Percentiles rank a stretch among this genome's conserved stretches.
Conservation (phyloP, 352 stramenopile species). For the Pythium oligandrum region DNA sequence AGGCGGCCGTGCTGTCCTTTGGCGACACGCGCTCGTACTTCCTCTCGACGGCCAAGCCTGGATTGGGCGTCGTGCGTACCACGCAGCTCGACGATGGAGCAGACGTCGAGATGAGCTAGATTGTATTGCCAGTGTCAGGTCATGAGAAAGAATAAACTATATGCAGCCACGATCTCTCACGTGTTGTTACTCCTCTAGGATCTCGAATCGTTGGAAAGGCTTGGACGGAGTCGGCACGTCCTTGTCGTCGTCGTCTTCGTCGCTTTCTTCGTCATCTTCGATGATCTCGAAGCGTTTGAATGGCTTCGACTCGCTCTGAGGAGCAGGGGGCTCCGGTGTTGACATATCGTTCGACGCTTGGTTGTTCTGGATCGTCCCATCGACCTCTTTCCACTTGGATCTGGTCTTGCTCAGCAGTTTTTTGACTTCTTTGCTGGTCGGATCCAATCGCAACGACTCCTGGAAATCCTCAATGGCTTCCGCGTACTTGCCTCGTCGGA, state of each 20-base stretch:
- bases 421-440: conserved; percentile 59
- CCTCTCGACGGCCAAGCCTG: conserved; percentile 66
- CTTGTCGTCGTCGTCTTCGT: conserved; percentile 29
- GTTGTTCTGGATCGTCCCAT: conserved; percentile 37
- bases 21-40: conserved; percentile 85
- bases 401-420: conserved; percentile 76
- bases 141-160: conserved; percentile 14
- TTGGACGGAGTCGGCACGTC: conserved; percentile 4
- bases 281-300: conserved; percentile 71
- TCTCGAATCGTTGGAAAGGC: conserved; percentile 63
- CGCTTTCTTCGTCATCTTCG: conserved; percentile 23
- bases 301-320: conserved; percentile 6
- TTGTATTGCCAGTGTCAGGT: background rate
- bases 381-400: conserved; percentile 65
- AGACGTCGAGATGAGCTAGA: conserved; percentile 2
- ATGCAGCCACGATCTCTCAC: background rate
- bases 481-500: conserved; percentile 82
- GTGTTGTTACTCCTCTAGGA: conserved; percentile 45
- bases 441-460: conserved; percentile 56
- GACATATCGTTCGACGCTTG: conserved; percentile 15
- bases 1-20: conserved; percentile 79
- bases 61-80: conserved; percentile 55
- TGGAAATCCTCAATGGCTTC: conserved; percentile 83
- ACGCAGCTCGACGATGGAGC: conserved; percentile 27
- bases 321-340: background rate